A percentile compares a stretch with the other conserved stretches of the same genome.
Evolutionary conservation across 139 green algal species (phyloP).

Genomic region (Micractinium sp.): DNA sequence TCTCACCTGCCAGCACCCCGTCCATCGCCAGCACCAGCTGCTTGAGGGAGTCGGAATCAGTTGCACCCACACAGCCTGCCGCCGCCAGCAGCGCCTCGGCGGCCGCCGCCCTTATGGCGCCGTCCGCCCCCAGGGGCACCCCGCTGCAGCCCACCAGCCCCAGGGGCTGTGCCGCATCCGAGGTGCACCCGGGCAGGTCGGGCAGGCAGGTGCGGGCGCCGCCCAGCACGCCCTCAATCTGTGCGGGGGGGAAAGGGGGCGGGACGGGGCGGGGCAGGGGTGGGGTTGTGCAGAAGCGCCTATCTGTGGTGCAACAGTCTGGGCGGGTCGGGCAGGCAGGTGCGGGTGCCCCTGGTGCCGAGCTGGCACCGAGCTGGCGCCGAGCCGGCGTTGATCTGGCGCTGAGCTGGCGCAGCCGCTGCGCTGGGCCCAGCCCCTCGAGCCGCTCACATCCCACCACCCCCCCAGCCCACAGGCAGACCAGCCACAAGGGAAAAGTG

Average conservation of each 20-base stretch:
- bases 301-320: not conserved
- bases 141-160: not conserved
- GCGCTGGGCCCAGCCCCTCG: not conserved
- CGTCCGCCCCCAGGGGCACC: not conserved
- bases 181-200: slow-evolving; percentile 31
- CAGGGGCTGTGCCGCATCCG: not conserved
- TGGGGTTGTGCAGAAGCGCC: no score
- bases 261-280: no score
- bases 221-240: slow-evolving; percentile 50
- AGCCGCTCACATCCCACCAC: no score
- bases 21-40: slow-evolving; percentile 31
- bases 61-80: not conserved
- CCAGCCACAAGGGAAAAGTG: no score
- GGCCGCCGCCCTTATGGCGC: not conserved
- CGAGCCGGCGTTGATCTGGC: no score
- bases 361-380: no score
- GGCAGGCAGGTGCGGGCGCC: slow-evolving; percentile 49
- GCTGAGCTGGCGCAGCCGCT: not conserved
- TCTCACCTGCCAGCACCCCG: slow-evolving; percentile 4
- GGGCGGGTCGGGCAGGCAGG: slow-evolving; percentile 47
- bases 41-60: slow-evolving; percentile 44
- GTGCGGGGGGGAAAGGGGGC: no score
- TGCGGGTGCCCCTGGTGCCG: slow-evolving; percentile 47
- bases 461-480: no score
- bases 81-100: slow-evolving; percentile 26